Evolutionary conservation across 192 early-diverging fungal species (phyloP).

Genomic region (Obelidium mucronatum): DNA sequence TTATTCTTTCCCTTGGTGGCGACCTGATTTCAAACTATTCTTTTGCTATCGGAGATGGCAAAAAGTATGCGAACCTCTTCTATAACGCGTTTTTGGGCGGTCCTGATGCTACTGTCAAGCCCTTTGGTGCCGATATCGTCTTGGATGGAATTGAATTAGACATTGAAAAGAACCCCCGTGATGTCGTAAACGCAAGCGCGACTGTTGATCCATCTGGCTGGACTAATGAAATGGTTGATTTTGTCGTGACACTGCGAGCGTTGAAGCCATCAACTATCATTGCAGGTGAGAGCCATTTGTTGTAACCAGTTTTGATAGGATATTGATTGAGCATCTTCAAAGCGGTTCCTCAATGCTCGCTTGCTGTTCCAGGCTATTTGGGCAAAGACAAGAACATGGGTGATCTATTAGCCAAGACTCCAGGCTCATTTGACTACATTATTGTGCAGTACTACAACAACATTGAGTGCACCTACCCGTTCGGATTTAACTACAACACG

Average conservation of each 20-base stretch:
- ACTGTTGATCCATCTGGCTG: not conserved
- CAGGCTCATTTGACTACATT: constrained; percentile 14
- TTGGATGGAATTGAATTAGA: constrained; percentile 46
- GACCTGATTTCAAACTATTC: constrained; percentile 40
- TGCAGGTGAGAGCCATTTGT: too few relatives aligned
- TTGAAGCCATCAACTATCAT: constrained; percentile 5
- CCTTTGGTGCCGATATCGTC: constrained; percentile 38
- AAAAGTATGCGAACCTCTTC: constrained; percentile 30
- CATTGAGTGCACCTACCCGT: constrained; percentile 29
- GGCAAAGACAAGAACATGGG: constrained; percentile 32
- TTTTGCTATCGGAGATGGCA: constrained; percentile 36
- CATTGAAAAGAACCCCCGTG: constrained; percentile 32
- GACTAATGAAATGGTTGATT: constrained; percentile 20
- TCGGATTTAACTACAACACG: constrained; percentile 18
- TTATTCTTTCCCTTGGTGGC: constrained; percentile 42
- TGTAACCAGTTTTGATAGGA: not conserved
- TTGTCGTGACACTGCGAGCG: not conserved
- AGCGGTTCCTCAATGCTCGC: constrained; percentile 26
- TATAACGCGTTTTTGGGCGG: constrained; percentile 48
- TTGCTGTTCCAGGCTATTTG: constrained; percentile 13
- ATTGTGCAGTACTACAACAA: constrained; percentile 31
- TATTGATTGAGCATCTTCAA: not conserved
- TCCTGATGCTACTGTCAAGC: constrained; percentile 18
- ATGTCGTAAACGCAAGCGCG: not conserved
- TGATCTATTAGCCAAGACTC: constrained; percentile 13